Percentiles rank a stretch among this genome's conserved stretches.
These are phyloP conservation scores for Hanseniaspora singularis DNA, from an alignment of 805 yeast species.

Conservation along the genomic window DNA sequence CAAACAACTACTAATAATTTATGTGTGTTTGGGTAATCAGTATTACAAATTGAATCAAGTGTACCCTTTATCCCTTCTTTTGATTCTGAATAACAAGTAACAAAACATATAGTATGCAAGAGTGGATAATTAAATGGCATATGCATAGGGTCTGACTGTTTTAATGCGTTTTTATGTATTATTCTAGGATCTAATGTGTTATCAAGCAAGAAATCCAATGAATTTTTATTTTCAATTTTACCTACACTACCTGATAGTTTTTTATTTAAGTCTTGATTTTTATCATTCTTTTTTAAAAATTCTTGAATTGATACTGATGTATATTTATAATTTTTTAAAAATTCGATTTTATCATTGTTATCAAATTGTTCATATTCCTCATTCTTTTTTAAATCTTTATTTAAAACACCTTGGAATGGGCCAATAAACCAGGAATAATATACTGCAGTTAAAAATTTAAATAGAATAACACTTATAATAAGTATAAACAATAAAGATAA, in stretches of 20 bases:
- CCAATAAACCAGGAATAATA: slow-evolving; percentile 80
- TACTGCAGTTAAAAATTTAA: slow-evolving; percentile 74
- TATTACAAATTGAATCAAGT: slow-evolving; percentile 83
- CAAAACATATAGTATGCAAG: slow-evolving; percentile 58
- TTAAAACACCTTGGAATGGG: slow-evolving; percentile 63
- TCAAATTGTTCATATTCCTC: too few relatives aligned
- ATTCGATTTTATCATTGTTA: neutral
- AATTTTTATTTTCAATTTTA: neutral
- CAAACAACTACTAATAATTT: slow-evolving; percentile 74
- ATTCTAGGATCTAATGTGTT: slow-evolving; percentile 45
- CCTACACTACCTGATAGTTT: neutral
- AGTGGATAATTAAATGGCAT: slow-evolving; percentile 81
- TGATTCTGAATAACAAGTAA: slow-evolving; percentile 93
- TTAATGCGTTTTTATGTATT: slow-evolving; percentile 66
- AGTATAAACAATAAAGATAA: slow-evolving; percentile 70
- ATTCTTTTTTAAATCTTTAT: neutral
- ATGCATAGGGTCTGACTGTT: slow-evolving; percentile 82
- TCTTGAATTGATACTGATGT: slow-evolving; percentile 60
- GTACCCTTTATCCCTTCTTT: slow-evolving; percentile 76
- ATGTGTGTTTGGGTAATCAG: slow-evolving; percentile 92
- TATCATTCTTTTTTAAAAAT: slow-evolving; percentile 22
- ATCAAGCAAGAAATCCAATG: too few relatives aligned
- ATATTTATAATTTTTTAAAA: slow-evolving; percentile 21
- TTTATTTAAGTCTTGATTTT: neutral
- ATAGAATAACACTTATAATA: slow-evolving; percentile 65